Evolutionary conservation across 2,329 filamentous ascomycete species (phyloP).

Genomic region (Emmonsia crescens): DNA sequence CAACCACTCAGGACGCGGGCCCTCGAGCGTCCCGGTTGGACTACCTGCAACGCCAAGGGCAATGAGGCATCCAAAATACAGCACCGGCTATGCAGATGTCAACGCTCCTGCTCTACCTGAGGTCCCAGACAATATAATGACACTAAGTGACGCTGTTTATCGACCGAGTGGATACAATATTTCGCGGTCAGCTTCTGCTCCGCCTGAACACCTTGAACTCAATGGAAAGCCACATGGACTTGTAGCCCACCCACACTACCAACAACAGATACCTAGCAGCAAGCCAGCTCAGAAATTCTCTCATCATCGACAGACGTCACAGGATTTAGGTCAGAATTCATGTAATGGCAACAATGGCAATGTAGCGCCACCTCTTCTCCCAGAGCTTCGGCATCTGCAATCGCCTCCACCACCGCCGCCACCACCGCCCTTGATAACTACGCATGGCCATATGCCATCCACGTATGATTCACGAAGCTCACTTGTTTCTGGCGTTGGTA

Average conservation of each 20-base stretch:
- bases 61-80: slow-evolving; percentile 70
- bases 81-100: slow-evolving; percentile 34
- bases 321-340: slow-evolving; percentile 11
- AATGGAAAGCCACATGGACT: slow-evolving; percentile 26
- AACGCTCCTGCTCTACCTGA: slow-evolving; percentile 44
- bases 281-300: slow-evolving; percentile 20
- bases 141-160: slow-evolving; percentile 27
- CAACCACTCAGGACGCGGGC: slow-evolving; percentile 32
- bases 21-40: slow-evolving; percentile 50
- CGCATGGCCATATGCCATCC: slow-evolving; percentile 6
- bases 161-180: slow-evolving; percentile 28
- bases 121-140: slow-evolving; percentile 40
- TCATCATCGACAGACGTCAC: slow-evolving; percentile 23
- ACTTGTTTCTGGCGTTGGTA: slow-evolving; percentile 27
- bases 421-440: slow-evolving; percentile 9
- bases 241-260: slow-evolving; percentile 32
- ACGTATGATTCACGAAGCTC: slow-evolving; percentile 17
- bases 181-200: slow-evolving; percentile 30
- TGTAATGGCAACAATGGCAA: slow-evolving; percentile 7
- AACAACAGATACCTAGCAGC: slow-evolving; percentile 31
- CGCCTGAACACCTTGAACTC: slow-evolving; percentile 20
- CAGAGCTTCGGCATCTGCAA: slow-evolving; percentile 51
- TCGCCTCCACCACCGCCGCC: slow-evolving; percentile 43
- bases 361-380: slow-evolving; percentile 40
- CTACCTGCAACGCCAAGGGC: slow-evolving; percentile 86